Conservation (phyloP, 192 early-diverging fungal genomes). For the Backusella luteola region DNA sequence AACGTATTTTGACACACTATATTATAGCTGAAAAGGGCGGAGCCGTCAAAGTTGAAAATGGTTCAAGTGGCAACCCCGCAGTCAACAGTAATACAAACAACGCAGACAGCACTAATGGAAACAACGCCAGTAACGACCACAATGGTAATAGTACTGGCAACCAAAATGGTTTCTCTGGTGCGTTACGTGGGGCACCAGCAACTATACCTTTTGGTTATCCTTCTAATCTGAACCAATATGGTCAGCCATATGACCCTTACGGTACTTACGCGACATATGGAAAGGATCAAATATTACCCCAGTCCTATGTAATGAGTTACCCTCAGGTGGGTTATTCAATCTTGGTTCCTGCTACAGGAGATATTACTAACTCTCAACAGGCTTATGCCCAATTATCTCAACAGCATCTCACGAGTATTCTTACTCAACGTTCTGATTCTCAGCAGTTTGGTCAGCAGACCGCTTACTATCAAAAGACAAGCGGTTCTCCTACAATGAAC, state of each 20-base stretch:
- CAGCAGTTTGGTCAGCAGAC: slow-evolving; percentile 1
- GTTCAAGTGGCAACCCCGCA: not conserved
- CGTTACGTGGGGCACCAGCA: not conserved
- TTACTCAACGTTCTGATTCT: slow-evolving; percentile 3
- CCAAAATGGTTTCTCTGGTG: not conserved
- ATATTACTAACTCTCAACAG: not conserved
- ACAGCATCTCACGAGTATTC: not conserved
- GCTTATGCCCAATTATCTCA: slow-evolving; percentile 5
- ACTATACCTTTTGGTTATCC: slow-evolving; percentile 18
- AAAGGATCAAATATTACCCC: slow-evolving; percentile 15
- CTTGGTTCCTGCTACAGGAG: slow-evolving; percentile 8
- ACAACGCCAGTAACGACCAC: not conserved
- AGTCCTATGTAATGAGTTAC: not conserved
- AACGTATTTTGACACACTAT: not conserved
- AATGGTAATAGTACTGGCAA: not conserved
- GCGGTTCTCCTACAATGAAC: not conserved
- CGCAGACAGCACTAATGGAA: not conserved
- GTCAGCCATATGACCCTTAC: slow-evolving; percentile 24
- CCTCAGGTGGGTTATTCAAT: slow-evolving; percentile 12
- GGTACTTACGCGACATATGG: slow-evolving; percentile 11
- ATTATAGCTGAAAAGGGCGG: not conserved
- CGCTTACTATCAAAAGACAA: not conserved
- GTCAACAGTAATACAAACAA: not conserved
- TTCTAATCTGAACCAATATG: slow-evolving; percentile 24
- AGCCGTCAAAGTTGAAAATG: not conserved